These are phyloP conservation scores for Penicillium lagena DNA, from an alignment of 495 filamentous ascomycete genomes.

Conservation along the genomic window DNA sequence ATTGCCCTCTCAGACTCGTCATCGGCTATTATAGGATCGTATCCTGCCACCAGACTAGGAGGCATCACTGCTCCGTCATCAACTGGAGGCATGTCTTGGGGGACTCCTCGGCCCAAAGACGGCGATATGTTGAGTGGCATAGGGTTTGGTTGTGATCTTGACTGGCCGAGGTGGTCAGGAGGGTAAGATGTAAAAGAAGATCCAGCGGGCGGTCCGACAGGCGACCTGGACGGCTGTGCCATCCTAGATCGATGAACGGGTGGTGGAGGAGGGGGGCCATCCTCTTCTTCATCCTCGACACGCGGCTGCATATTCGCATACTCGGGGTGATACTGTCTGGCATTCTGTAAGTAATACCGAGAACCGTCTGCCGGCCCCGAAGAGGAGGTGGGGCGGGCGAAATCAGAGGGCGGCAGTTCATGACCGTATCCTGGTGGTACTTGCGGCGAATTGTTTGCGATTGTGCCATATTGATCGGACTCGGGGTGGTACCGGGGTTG, in stretches of 20 bases:
- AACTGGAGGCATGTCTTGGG: slow-evolving; percentile 17
- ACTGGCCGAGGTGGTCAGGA: slow-evolving; percentile 18
- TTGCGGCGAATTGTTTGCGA: slow-evolving; percentile 9
- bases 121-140: not conserved
- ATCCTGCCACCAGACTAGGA: slow-evolving; percentile 62
- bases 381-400: slow-evolving; percentile 11
- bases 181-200: slow-evolving; percentile 31
- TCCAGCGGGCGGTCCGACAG: slow-evolving; percentile 17
- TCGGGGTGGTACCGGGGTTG: slow-evolving; percentile 18
- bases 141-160: slow-evolving; percentile 4
- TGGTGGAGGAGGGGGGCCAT: slow-evolving; percentile 41
- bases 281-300: slow-evolving; percentile 63
- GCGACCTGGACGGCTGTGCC: slow-evolving; percentile 18
- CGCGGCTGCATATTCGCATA: slow-evolving; percentile 58
- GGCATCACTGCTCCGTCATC: slow-evolving; percentile 48
- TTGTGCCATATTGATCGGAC: slow-evolving; percentile 15
- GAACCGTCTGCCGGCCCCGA: slow-evolving; percentile 11
- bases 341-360: slow-evolving; percentile 17
- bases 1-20: slow-evolving; percentile 38
- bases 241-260: slow-evolving; percentile 39
- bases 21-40: slow-evolving; percentile 49
- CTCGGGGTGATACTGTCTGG: slow-evolving; percentile 25
- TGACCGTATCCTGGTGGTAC: not conserved
- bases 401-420: slow-evolving; percentile 7
- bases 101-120: too few relatives aligned